Percentiles rank a stretch among this genome's conserved stretches.
Evolutionary conservation across 2,329 filamentous ascomycete species (phyloP).

Genomic region (Pseudopyricularia cyperi): DNA sequence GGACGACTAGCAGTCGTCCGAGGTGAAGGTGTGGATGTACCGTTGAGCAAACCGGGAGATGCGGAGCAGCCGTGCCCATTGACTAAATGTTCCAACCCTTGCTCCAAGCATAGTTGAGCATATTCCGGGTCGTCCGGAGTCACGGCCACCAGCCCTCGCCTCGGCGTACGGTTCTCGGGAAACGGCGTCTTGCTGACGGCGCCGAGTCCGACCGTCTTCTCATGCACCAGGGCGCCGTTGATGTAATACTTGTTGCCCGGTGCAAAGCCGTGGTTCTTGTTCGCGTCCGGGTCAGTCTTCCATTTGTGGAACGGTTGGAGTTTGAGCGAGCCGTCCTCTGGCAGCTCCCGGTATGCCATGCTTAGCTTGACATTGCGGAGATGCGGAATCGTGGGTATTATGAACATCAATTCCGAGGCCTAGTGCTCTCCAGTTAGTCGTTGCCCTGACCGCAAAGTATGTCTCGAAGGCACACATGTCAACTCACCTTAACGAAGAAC

Average conservation of each 20-base stretch:
- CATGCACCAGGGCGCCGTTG: conserved; percentile 39
- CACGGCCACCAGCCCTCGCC: conserved; percentile 39
- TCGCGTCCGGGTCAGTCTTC: conserved; percentile 43
- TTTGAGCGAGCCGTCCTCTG: conserved; percentile 32
- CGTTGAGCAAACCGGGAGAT: conserved; percentile 14
- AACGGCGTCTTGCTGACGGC: conserved; percentile 40
- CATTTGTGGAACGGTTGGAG: conserved; percentile 37
- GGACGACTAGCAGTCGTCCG: conserved; percentile 6
- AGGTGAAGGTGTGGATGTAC: conserved; percentile 10
- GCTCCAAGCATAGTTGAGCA: conserved; percentile 37
- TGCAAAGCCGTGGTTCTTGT: conserved; percentile 37
- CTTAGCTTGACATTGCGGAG: conserved; percentile 40
- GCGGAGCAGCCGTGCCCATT: conserved; percentile 18
- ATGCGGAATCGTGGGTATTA: conserved; percentile 44
- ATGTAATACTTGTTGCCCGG: conserved; percentile 46
- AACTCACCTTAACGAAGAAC: conserved; percentile 51
- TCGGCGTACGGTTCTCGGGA: conserved; percentile 39
- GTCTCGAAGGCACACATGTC: not conserved
- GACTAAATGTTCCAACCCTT: conserved; percentile 42
- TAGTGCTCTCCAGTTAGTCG: conserved; percentile 12
- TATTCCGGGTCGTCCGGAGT: conserved; percentile 45
- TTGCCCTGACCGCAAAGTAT: not conserved
- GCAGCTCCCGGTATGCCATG: conserved; percentile 46
- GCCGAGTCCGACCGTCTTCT: conserved; percentile 33
- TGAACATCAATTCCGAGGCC: conserved; percentile 49